These are phyloP conservation scores for Pyronema domesticum DNA, from an alignment of 495 filamentous ascomycete genomes.

Conservation along the genomic window DNA sequence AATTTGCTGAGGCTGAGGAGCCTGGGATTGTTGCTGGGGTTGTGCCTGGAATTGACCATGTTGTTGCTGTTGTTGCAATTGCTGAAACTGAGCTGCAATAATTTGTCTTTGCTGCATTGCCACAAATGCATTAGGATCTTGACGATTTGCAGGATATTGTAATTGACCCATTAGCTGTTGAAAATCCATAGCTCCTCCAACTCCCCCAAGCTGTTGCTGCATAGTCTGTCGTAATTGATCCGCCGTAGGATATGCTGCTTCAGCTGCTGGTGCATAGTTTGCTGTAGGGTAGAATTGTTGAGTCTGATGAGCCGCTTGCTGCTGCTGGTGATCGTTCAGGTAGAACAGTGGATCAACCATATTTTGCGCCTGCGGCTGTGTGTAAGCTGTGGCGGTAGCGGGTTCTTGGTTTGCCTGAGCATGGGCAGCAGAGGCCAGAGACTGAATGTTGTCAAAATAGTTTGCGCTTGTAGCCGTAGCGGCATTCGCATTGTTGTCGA, in stretches of 20 bases:
- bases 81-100: slow-evolving; percentile 13
- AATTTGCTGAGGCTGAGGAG: slow-evolving; percentile 8
- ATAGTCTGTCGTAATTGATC: slow-evolving; percentile 22
- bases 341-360: slow-evolving; percentile 23
- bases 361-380: slow-evolving; percentile 6
- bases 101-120: slow-evolving; percentile 17
- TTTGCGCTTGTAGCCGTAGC: slow-evolving; percentile 9
- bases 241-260: slow-evolving; percentile 10
- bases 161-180: slow-evolving; percentile 21
- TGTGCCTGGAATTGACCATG: background rate
- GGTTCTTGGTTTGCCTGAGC: slow-evolving; percentile 17
- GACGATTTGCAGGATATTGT: slow-evolving; percentile 5
- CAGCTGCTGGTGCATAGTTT: slow-evolving; percentile 11
- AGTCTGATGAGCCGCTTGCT: slow-evolving; percentile 13
- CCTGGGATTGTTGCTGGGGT: slow-evolving; percentile 10
- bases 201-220: slow-evolving; percentile 12
- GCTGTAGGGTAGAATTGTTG: slow-evolving; percentile 20
- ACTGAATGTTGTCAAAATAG: slow-evolving; percentile 24
- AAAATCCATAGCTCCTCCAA: slow-evolving; percentile 12
- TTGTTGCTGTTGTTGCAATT: slow-evolving; percentile 13
- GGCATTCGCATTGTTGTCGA: slow-evolving; percentile 20
- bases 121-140: slow-evolving; percentile 3
- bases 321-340: slow-evolving; percentile 15
- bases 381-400: slow-evolving; percentile 8
- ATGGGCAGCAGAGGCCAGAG: slow-evolving; percentile 22